A percentile compares a stretch with the other conserved stretches of the same genome.
Conservation (phyloP, 495 filamentous ascomycete species). For the Sordaria brevicollis region DNA sequence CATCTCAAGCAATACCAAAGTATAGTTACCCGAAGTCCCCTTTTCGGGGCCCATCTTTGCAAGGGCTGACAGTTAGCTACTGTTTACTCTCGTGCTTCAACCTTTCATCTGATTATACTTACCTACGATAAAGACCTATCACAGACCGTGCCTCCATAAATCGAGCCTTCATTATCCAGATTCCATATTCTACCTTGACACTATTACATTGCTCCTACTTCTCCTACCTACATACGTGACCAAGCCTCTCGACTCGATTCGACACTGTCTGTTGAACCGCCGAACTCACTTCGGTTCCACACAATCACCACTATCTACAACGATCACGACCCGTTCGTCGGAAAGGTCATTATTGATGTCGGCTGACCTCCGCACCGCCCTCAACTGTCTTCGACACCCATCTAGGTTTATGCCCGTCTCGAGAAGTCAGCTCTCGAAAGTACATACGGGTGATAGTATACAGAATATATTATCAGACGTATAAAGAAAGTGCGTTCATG, state of each 20-base stretch:
- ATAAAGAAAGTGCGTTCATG: conserved; percentile 26
- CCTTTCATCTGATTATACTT: not conserved
- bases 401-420: conserved; percentile 62
- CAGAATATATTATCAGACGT: conserved; percentile 35
- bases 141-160: not conserved
- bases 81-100: not conserved
- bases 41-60: not conserved
- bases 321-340: conserved; percentile 11
- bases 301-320: not conserved
- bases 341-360: conserved; percentile 57
- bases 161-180: not conserved
- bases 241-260: not conserved
- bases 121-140: not conserved
- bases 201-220: not conserved
- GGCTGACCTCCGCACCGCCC: conserved; percentile 59
- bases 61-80: not conserved
- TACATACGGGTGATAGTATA: conserved; percentile 59
- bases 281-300: not conserved
- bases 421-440: conserved; percentile 61
- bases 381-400: conserved; percentile 58
- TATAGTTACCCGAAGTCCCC: not conserved
- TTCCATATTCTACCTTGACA: not conserved
- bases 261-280: not conserved
- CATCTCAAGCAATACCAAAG: not conserved
- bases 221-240: not conserved